Percentiles rank a stretch among this genome's conserved stretches.
These are phyloP conservation scores for Pichia membranifaciens DNA, from an alignment of 805 yeast genomes.

Conservation along the genomic window DNA sequence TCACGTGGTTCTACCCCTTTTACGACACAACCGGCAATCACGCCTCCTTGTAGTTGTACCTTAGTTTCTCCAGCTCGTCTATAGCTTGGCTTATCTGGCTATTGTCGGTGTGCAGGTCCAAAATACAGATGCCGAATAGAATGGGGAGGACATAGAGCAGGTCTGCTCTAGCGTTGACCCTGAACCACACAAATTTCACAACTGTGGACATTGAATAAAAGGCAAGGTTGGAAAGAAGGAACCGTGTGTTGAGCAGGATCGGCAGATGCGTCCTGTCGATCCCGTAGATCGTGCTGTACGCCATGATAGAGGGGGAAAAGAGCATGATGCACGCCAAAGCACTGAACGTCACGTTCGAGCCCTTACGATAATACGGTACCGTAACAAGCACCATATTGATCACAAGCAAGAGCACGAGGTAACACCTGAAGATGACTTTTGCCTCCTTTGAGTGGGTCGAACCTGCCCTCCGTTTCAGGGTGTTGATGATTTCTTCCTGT, in stretches of 20 bases:
- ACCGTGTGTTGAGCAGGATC: neutral
- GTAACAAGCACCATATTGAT: slow-evolving; percentile 25
- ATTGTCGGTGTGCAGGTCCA: slow-evolving; percentile 18
- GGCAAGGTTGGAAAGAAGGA: slow-evolving; percentile 3
- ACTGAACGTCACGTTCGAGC: slow-evolving; percentile 21
- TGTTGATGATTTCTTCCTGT: slow-evolving; percentile 23
- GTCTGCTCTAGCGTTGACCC: slow-evolving; percentile 14
- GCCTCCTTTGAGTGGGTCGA: slow-evolving; percentile 11
- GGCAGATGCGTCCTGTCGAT: neutral
- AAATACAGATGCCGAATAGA: slow-evolving; percentile 17
- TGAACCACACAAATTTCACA: slow-evolving; percentile 11
- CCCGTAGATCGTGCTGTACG: neutral
- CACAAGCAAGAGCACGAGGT: slow-evolving; percentile 17
- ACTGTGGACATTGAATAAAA: slow-evolving; percentile 11
- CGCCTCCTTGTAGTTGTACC: slow-evolving; percentile 30
- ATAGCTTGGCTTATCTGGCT: slow-evolving; percentile 18
- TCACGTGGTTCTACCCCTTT: slow-evolving; percentile 17
- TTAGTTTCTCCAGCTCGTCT: slow-evolving; percentile 19
- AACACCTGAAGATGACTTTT: slow-evolving; percentile 12
- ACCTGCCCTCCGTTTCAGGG: slow-evolving; percentile 5
- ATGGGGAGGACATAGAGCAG: slow-evolving; percentile 25
- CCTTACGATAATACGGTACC: slow-evolving; percentile 25
- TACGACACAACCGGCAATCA: slow-evolving; percentile 15
- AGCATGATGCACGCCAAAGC: slow-evolving; percentile 21
- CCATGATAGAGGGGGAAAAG: slow-evolving; percentile 5